These are phyloP conservation scores for Kodamaea sagamina DNA, from an alignment of 805 yeast genomes.

Conservation along the genomic window DNA sequence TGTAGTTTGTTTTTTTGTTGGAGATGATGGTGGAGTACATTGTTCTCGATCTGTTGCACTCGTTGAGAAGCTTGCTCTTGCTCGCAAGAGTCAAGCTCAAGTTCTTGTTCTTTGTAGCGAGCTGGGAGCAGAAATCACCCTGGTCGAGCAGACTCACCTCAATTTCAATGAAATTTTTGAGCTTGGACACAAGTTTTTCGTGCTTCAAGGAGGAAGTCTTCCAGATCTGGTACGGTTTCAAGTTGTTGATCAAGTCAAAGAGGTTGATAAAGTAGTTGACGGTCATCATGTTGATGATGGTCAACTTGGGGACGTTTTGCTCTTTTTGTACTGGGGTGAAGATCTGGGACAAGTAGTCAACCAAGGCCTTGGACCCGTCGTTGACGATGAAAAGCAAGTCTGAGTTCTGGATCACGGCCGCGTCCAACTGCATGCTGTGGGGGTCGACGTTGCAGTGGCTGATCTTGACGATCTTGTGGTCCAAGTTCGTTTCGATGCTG, in stretches of 20 bases:
- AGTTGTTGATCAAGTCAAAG: conserved; percentile 35
- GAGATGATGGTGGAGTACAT: conserved; percentile 28
- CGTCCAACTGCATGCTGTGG: conserved; percentile 12
- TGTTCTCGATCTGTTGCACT: conserved; percentile 12
- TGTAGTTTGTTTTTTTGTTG: conserved; percentile 29
- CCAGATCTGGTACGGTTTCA: conserved; percentile 42
- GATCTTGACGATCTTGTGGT: conserved; percentile 17
- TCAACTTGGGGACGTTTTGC: conserved; percentile 26
- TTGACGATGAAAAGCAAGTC: conserved; percentile 38
- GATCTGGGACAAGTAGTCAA: conserved; percentile 25
- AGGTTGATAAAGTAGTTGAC: conserved; percentile 42
- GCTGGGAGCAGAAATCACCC: conserved; percentile 6
- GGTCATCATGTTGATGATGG: conserved; percentile 41
- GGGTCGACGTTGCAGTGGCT: conserved; percentile 17
- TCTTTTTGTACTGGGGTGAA: conserved; percentile 14
- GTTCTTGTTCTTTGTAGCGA: conserved; percentile 13
- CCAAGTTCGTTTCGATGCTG: conserved; percentile 18
- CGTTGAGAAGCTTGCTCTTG: conserved; percentile 1
- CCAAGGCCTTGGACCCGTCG: conserved; percentile 37
- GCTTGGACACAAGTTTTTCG: conserved; percentile 24
- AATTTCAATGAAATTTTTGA: conserved; percentile 30
- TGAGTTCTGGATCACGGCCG: conserved; percentile 23
- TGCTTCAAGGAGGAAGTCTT: conserved; percentile 36
- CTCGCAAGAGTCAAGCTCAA: conserved; percentile 10
- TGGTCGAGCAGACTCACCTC: conserved; percentile 20